These are phyloP conservation scores for Fusarium metavorans DNA, from an alignment of 2,329 filamentous ascomycete species.

Conservation along the genomic window DNA sequence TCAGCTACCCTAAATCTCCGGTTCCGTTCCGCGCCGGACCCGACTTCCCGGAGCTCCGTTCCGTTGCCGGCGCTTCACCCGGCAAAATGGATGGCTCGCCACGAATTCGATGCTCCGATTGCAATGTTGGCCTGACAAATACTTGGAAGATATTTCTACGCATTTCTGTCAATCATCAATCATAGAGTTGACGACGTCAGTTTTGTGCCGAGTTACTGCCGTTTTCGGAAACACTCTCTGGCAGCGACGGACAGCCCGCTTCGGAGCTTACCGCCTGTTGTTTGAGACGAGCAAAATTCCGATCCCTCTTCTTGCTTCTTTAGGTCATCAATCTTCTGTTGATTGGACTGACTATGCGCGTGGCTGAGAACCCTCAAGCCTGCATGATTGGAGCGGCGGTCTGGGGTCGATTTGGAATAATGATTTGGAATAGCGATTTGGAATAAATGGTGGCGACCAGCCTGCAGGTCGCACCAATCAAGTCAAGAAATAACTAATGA, in stretches of 20 bases:
- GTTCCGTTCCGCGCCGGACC: background rate
- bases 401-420: background rate
- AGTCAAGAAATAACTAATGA: background rate
- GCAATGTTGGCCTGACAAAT: background rate
- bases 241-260: background rate
- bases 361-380: background rate
- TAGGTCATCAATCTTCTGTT: background rate
- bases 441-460: background rate
- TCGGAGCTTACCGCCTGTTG: background rate
- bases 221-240: background rate
- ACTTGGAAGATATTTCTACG: background rate
- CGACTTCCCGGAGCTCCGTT: background rate
- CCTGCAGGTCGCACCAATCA: background rate
- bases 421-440: background rate
- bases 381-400: background rate
- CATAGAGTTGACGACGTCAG: background rate
- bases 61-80: background rate
- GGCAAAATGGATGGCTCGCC: background rate
- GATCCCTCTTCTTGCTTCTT: background rate
- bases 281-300: background rate
- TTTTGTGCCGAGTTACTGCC: background rate
- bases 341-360: background rate
- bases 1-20: background rate
- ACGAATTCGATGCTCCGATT: background rate
- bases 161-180: background rate